Base-by-base conservation (phyloP, 139 green algal species). In the Dunaliella primolecta region DNA sequence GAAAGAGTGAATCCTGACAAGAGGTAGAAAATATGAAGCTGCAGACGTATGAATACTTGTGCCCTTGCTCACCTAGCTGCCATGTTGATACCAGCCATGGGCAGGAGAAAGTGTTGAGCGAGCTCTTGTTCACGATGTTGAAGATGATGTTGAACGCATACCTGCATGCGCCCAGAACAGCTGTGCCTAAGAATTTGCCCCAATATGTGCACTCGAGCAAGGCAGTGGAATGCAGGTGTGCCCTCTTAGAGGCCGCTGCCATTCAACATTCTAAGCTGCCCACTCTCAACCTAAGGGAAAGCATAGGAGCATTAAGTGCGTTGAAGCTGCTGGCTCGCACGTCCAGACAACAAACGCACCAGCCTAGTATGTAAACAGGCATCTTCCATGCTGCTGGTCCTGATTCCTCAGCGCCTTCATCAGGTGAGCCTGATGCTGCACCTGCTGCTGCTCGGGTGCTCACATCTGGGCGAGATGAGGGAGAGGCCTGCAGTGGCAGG, bases 91-190 rank as follows among this genome's bases (percentile, higher is more conserved):
- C 94, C 85, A 97, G 95, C 92, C 93, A 98, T 23, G 95, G 95
- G 34, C 91, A 94, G 3, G 95, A 93, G 82, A 98, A 98, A 7
- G 92, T 84, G 86, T 97, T 98, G 32, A 98, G 91, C 0, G 93
- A 81, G 78, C 86, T 93, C 92, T 98, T 98, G 91, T 98, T 98
- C 2, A 96, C 64, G 57, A 98, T 94, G 92, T 98, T 98, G 93
- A 98, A 98, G 25, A 94, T 88, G 74, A 98, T 97, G 90, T 98
- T 98, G 87, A 97, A 97, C 0, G 89, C 94, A 77, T 97, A 97
- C 94, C 94, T 95, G 80, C 30, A 83, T 1, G 0, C 35, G 34
- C 0, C 1, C 30, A 35, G 56, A 82, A n/a, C 29, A 55, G 79
- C n/a, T n/a, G n/a, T n/a, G n/a, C n/a, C n/a, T n/a, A n/a, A n/a